phyloP scores from a whole-genome alignment of 2,329 filamentous ascomycete species.

The Ascochyta lentis region DNA sequence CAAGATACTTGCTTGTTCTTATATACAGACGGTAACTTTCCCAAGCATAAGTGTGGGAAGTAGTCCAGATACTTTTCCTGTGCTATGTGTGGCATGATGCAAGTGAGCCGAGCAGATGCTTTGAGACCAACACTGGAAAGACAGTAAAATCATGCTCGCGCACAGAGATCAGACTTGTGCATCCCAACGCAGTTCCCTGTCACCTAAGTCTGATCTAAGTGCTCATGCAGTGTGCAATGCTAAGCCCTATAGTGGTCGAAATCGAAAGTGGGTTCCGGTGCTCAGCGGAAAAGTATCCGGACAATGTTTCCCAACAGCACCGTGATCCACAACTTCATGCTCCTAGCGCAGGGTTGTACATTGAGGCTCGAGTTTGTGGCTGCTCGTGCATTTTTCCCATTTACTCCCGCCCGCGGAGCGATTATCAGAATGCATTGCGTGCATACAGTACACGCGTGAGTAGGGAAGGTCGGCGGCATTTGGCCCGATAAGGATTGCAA shows the following conservation, averaged over 20 bases:
- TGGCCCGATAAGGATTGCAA: background rate
- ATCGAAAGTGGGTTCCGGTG: background rate
- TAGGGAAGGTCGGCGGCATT: conserved; percentile 2
- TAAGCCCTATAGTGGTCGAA: background rate
- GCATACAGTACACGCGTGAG: conserved; percentile 1
- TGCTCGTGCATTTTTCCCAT: conserved; percentile 1
- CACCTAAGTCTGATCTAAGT: background rate
- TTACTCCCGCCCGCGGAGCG: conserved; percentile 11
- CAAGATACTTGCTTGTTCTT: no score
- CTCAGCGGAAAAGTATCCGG: conserved; percentile 15
- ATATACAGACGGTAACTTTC: no score
- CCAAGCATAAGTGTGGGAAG: no score
- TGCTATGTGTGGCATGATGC: no score
- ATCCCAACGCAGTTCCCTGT: background rate
- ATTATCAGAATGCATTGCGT: background rate
- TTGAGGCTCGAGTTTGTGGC: conserved; percentile 7
- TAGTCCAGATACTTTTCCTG: no score
- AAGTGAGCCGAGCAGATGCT: background rate
- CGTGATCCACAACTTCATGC: conserved; percentile 3
- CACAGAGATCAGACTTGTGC: background rate
- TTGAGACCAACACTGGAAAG: background rate
- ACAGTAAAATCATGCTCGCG: background rate
- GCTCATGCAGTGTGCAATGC: background rate
- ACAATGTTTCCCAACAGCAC: conserved; percentile 3
- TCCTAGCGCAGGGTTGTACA: background rate